Conservation (phyloP, 2,329 filamentous ascomycete genomes). For the Microascus cirrosus region DNA sequence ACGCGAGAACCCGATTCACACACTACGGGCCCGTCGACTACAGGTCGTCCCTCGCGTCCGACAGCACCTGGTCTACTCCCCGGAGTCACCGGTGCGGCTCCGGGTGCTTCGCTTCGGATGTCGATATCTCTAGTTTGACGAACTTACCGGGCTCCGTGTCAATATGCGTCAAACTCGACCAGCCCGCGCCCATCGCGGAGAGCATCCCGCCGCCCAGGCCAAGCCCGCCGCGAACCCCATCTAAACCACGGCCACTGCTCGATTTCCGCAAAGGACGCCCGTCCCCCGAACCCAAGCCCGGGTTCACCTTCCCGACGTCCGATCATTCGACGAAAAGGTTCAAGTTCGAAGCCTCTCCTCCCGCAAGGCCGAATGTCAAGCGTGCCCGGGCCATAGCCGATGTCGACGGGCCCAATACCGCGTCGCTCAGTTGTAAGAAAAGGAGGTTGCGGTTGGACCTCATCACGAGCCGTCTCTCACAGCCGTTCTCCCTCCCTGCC, state of each 20-base stretch:
- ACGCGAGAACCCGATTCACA: neutral
- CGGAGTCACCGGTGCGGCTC: neutral
- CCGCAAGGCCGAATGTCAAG: conserved; percentile 24
- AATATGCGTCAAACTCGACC: neutral
- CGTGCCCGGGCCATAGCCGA: conserved; percentile 42
- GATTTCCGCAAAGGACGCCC: neutral
- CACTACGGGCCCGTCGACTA: neutral
- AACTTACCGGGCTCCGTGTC: neutral
- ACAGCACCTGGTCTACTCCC: neutral
- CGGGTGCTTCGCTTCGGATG: neutral
- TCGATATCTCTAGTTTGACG: neutral
- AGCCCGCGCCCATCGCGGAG: neutral
- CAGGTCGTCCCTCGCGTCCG: neutral
- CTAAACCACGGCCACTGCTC: neutral
- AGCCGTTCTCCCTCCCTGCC: conserved; percentile 57
- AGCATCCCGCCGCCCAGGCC: neutral
- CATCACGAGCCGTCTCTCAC: conserved; percentile 59
- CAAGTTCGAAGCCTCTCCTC: neutral
- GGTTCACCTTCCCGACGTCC: neutral
- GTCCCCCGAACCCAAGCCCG: neutral
- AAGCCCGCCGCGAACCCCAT: neutral
- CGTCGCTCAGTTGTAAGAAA: conserved; percentile 49
- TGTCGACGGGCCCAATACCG: conserved; percentile 45
- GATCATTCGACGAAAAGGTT: neutral
- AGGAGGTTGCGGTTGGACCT: conserved; percentile 50